Base-by-base conservation (phyloP, 2,329 filamentous ascomycete genomes). In the Colletotrichum limetticola region DNA sequence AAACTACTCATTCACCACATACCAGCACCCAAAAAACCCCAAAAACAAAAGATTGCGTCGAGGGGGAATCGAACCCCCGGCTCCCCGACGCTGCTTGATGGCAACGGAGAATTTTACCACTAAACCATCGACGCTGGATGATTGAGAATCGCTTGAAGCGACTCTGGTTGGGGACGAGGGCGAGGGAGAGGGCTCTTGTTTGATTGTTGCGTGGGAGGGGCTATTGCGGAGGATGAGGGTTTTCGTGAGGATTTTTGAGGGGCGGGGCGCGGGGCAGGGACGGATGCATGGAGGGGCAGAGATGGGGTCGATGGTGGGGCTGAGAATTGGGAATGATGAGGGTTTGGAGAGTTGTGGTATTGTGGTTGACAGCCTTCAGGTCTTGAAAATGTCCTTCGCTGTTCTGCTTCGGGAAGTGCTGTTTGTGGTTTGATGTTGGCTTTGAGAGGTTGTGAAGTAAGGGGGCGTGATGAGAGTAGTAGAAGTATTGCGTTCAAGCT, bases 81-180 rank as follows among this genome's bases (percentile, higher is more conserved):
- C 61, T 64, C 61, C 61, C 61, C 61, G 61, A 64, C 61, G 61
- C 61, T 64, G 61, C 61, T 56, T 14, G 61, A 55, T 64, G 49
- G 61, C 61, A 64, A 64, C 61, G 61, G 61, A 64, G 61, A 64
- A 64, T 64, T 64, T 64, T 64, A 64, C 61, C 61, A 65, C 62
- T 65, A 65, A 65, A 65, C 62, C 62, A 65, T 65, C 62, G 62
- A 49, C 52, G 62, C 62, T 22, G 5, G 5, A 28, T n/a, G 24
- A 28, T 30, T 4, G 49, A 19, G 22, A 35, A 12, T 12, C 12
- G 9, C 32, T 42, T 7, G 22, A 28, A 28, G 19, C 19, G 4
- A 46, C 52, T 11, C 46, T 56, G 32, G 62, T 28, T 57, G 62
- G 22, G 12, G 24, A n/a, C 9, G 14, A 3, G 1, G 1, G 22